Percentiles rank a stretch among this genome's conserved stretches.
These are phyloP conservation scores for Phytopythium mirpurense DNA, from an alignment of 352 stramenopile species.

Conservation along the genomic window DNA sequence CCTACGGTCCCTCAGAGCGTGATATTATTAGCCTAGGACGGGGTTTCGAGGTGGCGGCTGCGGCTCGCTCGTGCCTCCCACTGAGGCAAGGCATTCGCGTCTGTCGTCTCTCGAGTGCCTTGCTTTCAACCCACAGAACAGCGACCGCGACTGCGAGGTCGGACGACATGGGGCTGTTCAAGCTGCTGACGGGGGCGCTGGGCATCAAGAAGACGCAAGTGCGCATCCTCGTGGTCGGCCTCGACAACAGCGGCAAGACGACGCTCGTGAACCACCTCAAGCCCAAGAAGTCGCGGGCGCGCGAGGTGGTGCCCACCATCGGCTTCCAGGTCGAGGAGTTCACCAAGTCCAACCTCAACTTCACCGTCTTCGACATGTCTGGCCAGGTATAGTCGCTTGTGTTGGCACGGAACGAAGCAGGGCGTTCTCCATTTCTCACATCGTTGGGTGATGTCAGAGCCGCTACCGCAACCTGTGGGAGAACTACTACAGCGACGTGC, in stretches of 20 bases:
- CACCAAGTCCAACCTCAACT: conserved; percentile 88
- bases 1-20: not conserved
- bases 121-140: not conserved
- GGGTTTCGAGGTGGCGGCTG: not conserved
- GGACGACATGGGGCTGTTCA: conserved; percentile 77
- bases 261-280: conserved; percentile 92
- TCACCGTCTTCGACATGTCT: conserved; percentile 91
- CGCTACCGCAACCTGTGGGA: conserved; percentile 82
- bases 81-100: not conserved
- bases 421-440: too few relatives aligned
- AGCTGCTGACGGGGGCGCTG: conserved; percentile 67
- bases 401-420: too few relatives aligned
- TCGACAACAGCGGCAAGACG: conserved; percentile 91
- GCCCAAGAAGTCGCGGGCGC: conserved; percentile 76
- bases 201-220: conserved; percentile 82
- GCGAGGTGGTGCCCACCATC: conserved; percentile 86
- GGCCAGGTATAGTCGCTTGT: too few relatives aligned
- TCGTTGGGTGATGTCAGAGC: too few relatives aligned
- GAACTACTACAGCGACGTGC: conserved; percentile 81
- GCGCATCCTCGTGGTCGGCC: conserved; percentile 84
- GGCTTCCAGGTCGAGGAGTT: conserved; percentile 90
- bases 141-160: not conserved
- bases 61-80: not conserved
- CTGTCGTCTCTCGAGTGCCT: not conserved
- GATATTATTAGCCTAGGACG: not conserved